Evolutionary conservation across 345 rosid species (phyloP), one percentile per base, ranked within the genome.

Genomic region (Aquilaria sinensis): DNA sequence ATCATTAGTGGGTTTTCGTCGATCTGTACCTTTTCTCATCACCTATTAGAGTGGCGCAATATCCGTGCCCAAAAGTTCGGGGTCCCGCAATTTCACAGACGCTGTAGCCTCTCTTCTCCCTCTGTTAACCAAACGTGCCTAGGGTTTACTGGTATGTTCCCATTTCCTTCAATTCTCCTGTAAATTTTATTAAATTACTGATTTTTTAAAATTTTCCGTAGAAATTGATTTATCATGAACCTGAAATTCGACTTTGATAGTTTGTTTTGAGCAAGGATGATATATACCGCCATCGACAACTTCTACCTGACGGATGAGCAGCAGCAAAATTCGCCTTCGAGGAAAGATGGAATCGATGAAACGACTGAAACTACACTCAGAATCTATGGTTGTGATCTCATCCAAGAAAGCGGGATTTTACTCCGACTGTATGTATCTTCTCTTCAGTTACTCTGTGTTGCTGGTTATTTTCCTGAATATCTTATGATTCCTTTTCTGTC

Each of bases 311-410:
- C 81, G 3, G 91, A 90, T 9, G 97, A 94, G 77, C 85, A 85
- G 74, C 75, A 85, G 41, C 66, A 75, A 76, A 75, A 60, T 67
- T 79, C 93, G 6, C 96, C 96, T 31, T 94, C 97, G 0, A 78
- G 90, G 72, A 94, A 86, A 80, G 96, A 94, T 78, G 97, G 87
- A 23, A 85, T 90, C 49, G 96, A 94, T 57, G 89, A 85, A 69
- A 74, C 84, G 6, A 85, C 91, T 2, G 99, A 94, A 66, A 83
- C 81, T 52, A 68, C 79, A 3, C 84, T 94, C 54, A 74, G 96
- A 74, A 90, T 85, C 70, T 90, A 90, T 58, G 97, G 99, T 57
- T 90, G 97, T 57, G 99, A 90, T 64, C 92, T 90, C 62, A 88
- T 94, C 58, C 97, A 94, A 69, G 97, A 94, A 66, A 84, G 87